Base-by-base conservation (phyloP, 345 rosid genomes). In the Salix udensis region DNA sequence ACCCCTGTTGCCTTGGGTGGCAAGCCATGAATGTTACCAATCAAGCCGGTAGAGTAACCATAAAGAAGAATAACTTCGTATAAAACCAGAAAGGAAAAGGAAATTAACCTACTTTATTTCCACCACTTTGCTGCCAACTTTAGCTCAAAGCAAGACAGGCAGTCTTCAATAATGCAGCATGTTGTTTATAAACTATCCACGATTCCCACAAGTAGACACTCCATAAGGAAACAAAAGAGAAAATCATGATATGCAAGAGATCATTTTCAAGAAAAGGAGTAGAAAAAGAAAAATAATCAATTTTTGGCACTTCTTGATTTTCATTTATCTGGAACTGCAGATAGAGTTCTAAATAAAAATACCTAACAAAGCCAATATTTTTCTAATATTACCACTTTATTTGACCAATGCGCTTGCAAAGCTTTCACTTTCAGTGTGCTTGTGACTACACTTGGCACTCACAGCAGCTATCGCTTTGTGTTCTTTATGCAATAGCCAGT, bases 371-470 rank as follows among this genome's bases (percentile, higher is more conserved):
- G 66, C 40, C 75, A 60, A n/a, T 65, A n/a, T 65, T 42, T 67
- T 52, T 50, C 76, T 77, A 71, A 78, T 74, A 70, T 44, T 34
- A 46, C 77, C 37, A 67, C 87, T 74, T 84, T 61, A 53, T 42
- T 50, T 48, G 44, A 80, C 77, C 85, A 80, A 82, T 84, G 46
- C 80, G 61, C 48, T 48, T 53, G 75, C 71, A 66, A 74, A 44
- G 64, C 40, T 73, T 65, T 76, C 39, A 40, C 21, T 16, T 39
- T 64, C 46, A 42, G 34, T 24, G 77, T 71, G 76, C 69, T 23
- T 7, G 28, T 85, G 85, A 79, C 84, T 52, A 70, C 77, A 75
- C 74, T 76, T 75, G 81, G 37, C 81, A 84, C 83, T 78, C 70
- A 65, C 73, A 79, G 66, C 64, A 52, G 68, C 36, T 55, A 30